Evolutionary conservation across 768 basidiomycete species (phyloP).

Genomic region (Leccinum subgranulosum): DNA sequence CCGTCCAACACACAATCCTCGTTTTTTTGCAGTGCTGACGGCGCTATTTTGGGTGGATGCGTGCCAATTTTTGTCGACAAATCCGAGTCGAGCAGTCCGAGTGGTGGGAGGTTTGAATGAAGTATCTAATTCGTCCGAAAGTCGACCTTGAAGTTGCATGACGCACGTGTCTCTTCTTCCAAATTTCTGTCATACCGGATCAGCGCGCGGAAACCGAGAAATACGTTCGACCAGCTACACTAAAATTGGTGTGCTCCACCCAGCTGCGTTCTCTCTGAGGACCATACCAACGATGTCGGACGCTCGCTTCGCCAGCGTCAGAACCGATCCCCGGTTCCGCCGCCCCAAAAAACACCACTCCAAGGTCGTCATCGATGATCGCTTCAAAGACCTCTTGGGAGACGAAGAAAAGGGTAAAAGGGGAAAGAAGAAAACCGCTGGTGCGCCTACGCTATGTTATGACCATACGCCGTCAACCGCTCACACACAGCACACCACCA

Average conservation of each 20-base stretch:
- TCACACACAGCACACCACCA: background rate
- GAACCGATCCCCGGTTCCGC: constrained; percentile 91
- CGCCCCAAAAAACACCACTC: constrained; percentile 72
- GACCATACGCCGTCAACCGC: background rate
- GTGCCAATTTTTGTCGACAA: no score
- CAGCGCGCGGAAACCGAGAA: background rate
- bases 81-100: no score
- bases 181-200: background rate
- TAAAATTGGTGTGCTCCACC: background rate
- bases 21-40: no score
- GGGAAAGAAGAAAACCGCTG: constrained; percentile 12
- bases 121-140: no score
- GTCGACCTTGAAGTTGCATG: background rate
- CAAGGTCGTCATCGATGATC: constrained; percentile 87
- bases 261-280: background rate
- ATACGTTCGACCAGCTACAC: background rate
- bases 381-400: constrained; percentile 81
- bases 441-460: constrained; percentile 9
- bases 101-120: no score
- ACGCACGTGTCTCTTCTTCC: background rate
- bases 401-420: constrained; percentile 40
- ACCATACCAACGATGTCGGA: constrained; percentile 50
- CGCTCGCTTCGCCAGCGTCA: constrained; percentile 82
- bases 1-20: no score
- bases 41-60: no score